Evolutionary conservation across 306 rosid species (phyloP).

Genomic region (Potentilla sterilis): DNA sequence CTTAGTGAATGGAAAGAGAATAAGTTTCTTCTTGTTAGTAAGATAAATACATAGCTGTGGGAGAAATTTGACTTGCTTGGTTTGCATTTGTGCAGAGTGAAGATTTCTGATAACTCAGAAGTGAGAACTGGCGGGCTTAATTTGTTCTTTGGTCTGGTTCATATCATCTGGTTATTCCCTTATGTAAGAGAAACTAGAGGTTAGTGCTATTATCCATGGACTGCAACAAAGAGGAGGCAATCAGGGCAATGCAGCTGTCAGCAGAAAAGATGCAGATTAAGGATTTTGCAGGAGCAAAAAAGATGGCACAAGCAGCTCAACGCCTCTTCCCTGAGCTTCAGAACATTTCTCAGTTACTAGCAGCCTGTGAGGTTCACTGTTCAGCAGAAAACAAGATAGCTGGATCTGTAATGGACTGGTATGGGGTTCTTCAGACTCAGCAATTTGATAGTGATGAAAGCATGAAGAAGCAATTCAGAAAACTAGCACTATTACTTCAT

Average conservation of each 20-base stretch:
- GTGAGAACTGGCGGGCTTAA: not conserved
- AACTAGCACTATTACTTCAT: slow-evolving; percentile 80
- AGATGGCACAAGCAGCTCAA: slow-evolving; percentile 61
- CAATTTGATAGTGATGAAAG: slow-evolving; percentile 49
- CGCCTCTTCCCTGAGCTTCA: slow-evolving; percentile 59
- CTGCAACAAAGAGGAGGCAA: slow-evolving; percentile 92
- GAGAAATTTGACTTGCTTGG: slow-evolving; percentile 11
- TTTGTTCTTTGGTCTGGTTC: not conserved
- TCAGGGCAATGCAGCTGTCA: slow-evolving; percentile 69
- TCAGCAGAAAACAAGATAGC: slow-evolving; percentile 57
- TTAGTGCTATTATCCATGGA: slow-evolving; percentile 56
- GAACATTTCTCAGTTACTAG: slow-evolving; percentile 56
- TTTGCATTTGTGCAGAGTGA: slow-evolving; percentile 36
- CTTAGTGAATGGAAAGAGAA: slow-evolving; percentile 6
- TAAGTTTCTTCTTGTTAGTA: not conserved
- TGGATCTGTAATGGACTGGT: slow-evolving; percentile 75
- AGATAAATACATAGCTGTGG: not conserved
- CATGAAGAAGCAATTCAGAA: slow-evolving; percentile 76
- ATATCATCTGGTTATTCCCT: not conserved
- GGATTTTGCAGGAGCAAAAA: slow-evolving; percentile 71
- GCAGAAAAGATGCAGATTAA: slow-evolving; percentile 51
- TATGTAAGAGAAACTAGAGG: slow-evolving; percentile 17
- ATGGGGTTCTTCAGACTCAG: slow-evolving; percentile 62
- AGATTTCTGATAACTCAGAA: slow-evolving; percentile 20
- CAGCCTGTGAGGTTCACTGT: slow-evolving; percentile 84